Evolutionary conservation across 768 basidiomycete species (phyloP).

Genomic region (Panellus pusillus): DNA sequence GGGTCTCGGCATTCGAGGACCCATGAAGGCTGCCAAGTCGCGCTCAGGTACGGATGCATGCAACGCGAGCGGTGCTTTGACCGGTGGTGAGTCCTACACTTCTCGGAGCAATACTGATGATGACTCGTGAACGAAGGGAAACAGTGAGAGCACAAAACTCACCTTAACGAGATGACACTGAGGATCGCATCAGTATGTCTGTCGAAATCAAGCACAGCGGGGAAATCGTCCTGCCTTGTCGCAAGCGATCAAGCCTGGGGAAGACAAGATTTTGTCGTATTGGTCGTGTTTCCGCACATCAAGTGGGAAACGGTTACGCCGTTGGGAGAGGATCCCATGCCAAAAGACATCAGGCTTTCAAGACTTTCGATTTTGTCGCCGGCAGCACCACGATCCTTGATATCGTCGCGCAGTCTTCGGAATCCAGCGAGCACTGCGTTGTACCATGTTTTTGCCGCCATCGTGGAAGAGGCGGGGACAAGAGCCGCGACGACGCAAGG

Average conservation of each 20-base stretch:
- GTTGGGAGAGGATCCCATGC: slow-evolving; percentile 28
- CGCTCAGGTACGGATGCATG: slow-evolving; percentile 27
- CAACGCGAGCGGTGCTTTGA: slow-evolving; percentile 29
- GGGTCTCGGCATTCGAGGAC: slow-evolving; percentile 26
- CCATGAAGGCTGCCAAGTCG: slow-evolving; percentile 34
- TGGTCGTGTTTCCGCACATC: slow-evolving; percentile 27
- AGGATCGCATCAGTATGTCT: not conserved
- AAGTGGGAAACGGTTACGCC: slow-evolving; percentile 26
- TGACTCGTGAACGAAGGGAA: not conserved
- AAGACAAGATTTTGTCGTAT: slow-evolving; percentile 10
- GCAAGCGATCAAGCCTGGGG: slow-evolving; percentile 23
- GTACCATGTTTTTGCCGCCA: slow-evolving; percentile 17
- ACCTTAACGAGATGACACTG: slow-evolving; percentile 32
- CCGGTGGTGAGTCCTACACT: slow-evolving; percentile 33
- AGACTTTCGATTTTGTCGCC: slow-evolving; percentile 19
- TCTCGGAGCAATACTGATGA: slow-evolving; percentile 34
- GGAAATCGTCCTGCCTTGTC: slow-evolving; percentile 23
- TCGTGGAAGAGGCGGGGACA: not conserved
- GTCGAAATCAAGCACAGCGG: slow-evolving; percentile 3
- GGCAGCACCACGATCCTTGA: slow-evolving; percentile 2
- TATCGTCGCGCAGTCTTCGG: slow-evolving; percentile 16
- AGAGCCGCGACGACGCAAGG: not conserved
- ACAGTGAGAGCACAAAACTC: not conserved
- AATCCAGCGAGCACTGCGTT: slow-evolving; percentile 18
- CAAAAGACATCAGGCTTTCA: slow-evolving; percentile 26